phyloP scores from a whole-genome alignment of 768 basidiomycete genomes.

The Leccinum uliginosum region DNA sequence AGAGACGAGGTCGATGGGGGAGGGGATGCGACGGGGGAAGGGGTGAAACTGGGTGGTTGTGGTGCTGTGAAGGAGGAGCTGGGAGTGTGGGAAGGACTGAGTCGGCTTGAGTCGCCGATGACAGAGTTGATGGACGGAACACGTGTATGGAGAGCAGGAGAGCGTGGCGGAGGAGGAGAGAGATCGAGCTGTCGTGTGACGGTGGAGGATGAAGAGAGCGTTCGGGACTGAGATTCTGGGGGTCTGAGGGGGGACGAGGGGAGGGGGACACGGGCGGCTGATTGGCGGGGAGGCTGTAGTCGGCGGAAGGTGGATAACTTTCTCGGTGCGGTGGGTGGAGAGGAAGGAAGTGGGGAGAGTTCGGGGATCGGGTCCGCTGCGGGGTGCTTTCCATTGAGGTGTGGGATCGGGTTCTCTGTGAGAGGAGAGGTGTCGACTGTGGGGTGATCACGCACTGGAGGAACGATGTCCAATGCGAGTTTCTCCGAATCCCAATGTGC shows the following conservation, averaged over 20 bases:
- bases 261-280: slow-evolving; percentile 17
- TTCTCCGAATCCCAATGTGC: slow-evolving; percentile 25
- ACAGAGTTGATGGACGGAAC: slow-evolving; percentile 31
- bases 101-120: slow-evolving; percentile 2
- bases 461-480: slow-evolving; percentile 4
- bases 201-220: slow-evolving; percentile 18
- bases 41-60: slow-evolving; percentile 14
- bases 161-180: slow-evolving; percentile 19
- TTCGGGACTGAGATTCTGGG: slow-evolving; percentile 16
- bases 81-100: slow-evolving; percentile 14
- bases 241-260: slow-evolving; percentile 36
- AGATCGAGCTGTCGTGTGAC: slow-evolving; percentile 22
- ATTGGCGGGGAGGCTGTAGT: slow-evolving; percentile 35
- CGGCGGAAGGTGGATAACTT: slow-evolving; percentile 53
- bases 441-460: background rate
- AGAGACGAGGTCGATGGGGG: slow-evolving; percentile 20
- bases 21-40: slow-evolving; percentile 25
- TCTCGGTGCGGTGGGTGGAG: slow-evolving; percentile 1
- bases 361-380: slow-evolving; percentile 4
- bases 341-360: slow-evolving; percentile 6
- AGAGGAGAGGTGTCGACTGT: background rate
- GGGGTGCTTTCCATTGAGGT: slow-evolving; percentile 10
- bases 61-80: background rate
- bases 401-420: background rate
- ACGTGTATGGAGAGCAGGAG: slow-evolving; percentile 26